Evolutionary conservation across 2,329 filamentous ascomycete species (phyloP), one percentile per base, ranked within the genome.

Genomic region (Arthrinium phaeospermum): DNA sequence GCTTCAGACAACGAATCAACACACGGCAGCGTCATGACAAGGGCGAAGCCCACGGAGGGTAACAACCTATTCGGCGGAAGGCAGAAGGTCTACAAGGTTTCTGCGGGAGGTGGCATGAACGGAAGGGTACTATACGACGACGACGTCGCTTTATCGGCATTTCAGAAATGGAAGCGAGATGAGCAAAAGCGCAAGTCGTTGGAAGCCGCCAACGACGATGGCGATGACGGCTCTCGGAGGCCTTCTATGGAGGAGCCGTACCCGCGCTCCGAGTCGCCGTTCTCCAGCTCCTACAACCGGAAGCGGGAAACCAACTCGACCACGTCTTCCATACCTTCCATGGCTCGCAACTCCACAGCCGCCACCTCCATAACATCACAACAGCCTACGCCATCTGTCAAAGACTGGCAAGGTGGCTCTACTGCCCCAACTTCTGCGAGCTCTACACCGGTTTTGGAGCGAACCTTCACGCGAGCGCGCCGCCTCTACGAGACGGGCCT

Each of bases 1-100:
- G 88, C 88, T 5, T 91, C 89, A 1, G 89, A 90, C 47, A 88
- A 91, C 47, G 91, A 92, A 67, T 90, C 89, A 8, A 84, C 85
- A 13, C 84, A 81, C 67, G 88, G 90, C 1, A 94, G 93, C 81
- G 88, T 98, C n/a, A 96, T 98, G 93, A 92, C 87, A 77, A 89
- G 96, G 70, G 87, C 92, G 10, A 92, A 95, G 76, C 95, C 94
- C 0, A 91, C 90, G 1, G 96, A 98, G 79, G 95, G 96, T 67
- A 99, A 98, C 80, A 93, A 94, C 76, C 83, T 99, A 72, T 99
- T 99, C 82, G 96, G 96, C 72, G 96, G 96, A 22, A 91, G 96
- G 64, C 96, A 98, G 81, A 98, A 98, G 84, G 92, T 98, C 49
- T 98, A 97, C 82, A 95, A 94, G 81, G 93, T 98, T 75, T 87